Evolutionary conservation across 2,329 filamentous ascomycete genomes (phyloP).

Genomic region (Epichloe coenophiala): DNA sequence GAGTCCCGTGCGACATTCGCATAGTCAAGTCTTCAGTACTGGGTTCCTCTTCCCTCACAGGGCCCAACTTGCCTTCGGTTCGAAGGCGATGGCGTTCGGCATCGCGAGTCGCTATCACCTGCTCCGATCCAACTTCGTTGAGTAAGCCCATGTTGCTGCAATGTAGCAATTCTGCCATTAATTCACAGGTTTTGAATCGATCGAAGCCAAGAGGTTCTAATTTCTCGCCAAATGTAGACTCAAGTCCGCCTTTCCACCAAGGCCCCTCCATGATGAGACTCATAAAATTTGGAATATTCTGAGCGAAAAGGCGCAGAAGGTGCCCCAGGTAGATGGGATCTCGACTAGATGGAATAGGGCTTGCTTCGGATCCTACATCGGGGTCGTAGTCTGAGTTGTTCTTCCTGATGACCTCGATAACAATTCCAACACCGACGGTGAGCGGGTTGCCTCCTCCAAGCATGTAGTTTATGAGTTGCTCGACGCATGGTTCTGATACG

Average conservation of each 20-base stretch:
- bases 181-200: slow-evolving; percentile 94
- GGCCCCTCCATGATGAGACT: slow-evolving; percentile 68
- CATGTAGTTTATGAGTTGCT: slow-evolving; percentile 83
- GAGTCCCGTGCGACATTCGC: slow-evolving; percentile 35
- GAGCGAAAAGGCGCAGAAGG: slow-evolving; percentile 75
- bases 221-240: slow-evolving; percentile 77
- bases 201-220: slow-evolving; percentile 95
- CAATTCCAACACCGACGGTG: slow-evolving; percentile 90
- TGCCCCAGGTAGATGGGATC: slow-evolving; percentile 95
- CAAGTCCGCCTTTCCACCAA: slow-evolving; percentile 59
- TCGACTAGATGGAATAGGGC: slow-evolving; percentile 64
- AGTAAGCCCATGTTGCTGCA: slow-evolving; percentile 97
- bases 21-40: slow-evolving; percentile 47
- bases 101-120: slow-evolving; percentile 69
- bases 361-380: slow-evolving; percentile 71
- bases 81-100: slow-evolving; percentile 68
- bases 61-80: slow-evolving; percentile 55
- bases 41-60: slow-evolving; percentile 25
- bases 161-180: slow-evolving; percentile 94
- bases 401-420: slow-evolving; percentile 97
- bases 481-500: slow-evolving; percentile 72
- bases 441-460: slow-evolving; percentile 83
- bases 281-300: slow-evolving; percentile 91
- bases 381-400: slow-evolving; percentile 99
- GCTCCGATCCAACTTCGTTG: slow-evolving; percentile 82